Percentiles rank a stretch among this genome's conserved stretches.
Conservation (phyloP, 805 yeast species). For the Myxozyma vanderwaltii region DNA sequence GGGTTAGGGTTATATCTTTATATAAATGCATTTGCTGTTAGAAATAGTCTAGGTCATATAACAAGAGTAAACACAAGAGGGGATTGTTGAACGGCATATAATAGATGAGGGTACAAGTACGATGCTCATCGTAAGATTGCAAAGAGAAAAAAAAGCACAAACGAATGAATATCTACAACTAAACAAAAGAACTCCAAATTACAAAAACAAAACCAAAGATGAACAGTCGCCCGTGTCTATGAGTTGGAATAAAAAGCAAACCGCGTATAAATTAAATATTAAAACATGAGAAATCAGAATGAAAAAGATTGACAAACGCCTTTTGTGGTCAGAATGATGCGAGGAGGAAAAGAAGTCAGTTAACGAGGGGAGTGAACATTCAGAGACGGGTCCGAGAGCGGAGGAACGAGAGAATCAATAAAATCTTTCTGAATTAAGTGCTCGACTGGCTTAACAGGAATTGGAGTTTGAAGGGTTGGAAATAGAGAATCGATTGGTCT, state of each 20-base stretch:
- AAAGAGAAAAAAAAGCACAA: too few species aligned
- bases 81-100: too few species aligned
- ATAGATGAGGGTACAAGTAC: too few species aligned
- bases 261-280: too few species aligned
- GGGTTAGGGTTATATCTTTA: too few species aligned
- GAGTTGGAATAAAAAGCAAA: too few species aligned
- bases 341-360: background rate
- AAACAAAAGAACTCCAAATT: background rate
- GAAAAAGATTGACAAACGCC: background rate
- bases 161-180: background rate
- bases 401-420: background rate
- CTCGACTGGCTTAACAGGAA: background rate
- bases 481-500: slow-evolving; percentile 5
- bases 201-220: background rate
- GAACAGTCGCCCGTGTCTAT: background rate
- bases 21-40: too few species aligned
- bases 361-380: background rate
- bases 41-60: too few species aligned
- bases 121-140: too few species aligned
- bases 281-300: too few species aligned
- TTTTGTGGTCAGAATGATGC: background rate
- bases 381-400: slow-evolving; percentile 5
- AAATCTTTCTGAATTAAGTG: background rate
- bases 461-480: background rate
- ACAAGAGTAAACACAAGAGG: too few species aligned